phyloP scores from a whole-genome alignment of 2,329 filamentous ascomycete species.

The Fusarium duplospermum region DNA sequence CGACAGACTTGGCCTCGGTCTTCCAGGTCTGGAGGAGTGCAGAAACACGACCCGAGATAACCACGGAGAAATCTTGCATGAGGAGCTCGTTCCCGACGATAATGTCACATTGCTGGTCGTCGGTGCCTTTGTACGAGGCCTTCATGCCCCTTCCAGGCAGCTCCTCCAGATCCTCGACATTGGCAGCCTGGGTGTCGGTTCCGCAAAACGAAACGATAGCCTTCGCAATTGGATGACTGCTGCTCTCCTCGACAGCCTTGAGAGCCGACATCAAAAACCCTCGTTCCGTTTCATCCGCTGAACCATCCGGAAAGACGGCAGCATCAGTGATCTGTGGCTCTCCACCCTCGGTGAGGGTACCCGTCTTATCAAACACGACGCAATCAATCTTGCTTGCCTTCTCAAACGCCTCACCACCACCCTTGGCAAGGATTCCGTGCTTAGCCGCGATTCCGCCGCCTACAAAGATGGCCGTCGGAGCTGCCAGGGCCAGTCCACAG shows the following conservation, averaged over 20 bases:
- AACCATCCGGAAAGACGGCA: constrained; percentile 52
- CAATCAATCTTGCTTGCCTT: constrained; percentile 82
- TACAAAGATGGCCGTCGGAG: constrained; percentile 86
- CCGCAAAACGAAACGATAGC: constrained; percentile 75
- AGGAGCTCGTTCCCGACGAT: constrained; percentile 80
- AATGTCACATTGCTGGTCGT: constrained; percentile 55
- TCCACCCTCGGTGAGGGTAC: constrained; percentile 80
- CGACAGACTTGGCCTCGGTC: constrained; percentile 71
- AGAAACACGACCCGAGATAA: constrained; percentile 50
- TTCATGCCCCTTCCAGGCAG: constrained; percentile 78
- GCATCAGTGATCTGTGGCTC: constrained; percentile 76
- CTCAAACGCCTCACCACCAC: constrained; percentile 87
- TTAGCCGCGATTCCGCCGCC: constrained; percentile 83
- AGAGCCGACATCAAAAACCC: constrained; percentile 63
- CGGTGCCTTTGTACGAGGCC: constrained; percentile 53
- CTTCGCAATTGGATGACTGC: constrained; percentile 79
- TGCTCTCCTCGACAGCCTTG: constrained; percentile 74
- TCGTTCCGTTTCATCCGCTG: constrained; percentile 36
- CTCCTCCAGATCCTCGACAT: constrained; percentile 67
- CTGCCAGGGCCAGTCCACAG: constrained; percentile 85
- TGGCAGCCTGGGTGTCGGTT: constrained; percentile 44
- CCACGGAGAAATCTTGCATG: constrained; percentile 64
- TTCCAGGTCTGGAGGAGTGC: constrained; percentile 67
- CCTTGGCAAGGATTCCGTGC: constrained; percentile 84
- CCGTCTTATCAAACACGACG: constrained; percentile 90